Percentiles rank a stretch among this genome's conserved stretches.
phyloP scores from a whole-genome alignment of 257 asterid species.

The Solanum habrochaites region DNA sequence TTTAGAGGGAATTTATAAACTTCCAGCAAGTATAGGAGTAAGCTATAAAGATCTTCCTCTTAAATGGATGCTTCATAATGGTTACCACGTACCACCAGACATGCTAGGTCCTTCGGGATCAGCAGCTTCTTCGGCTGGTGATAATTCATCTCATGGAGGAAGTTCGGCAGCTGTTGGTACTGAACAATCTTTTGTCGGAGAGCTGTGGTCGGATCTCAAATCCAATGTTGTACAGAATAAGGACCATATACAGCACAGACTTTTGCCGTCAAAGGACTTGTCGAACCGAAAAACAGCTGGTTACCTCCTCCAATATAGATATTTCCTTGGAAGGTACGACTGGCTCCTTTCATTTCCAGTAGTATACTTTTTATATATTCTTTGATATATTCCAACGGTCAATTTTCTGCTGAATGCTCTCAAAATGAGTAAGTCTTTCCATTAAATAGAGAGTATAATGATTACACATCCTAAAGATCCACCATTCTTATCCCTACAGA shows the following conservation, averaged over 20 bases:
- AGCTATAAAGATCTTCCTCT: slow-evolving; percentile 70
- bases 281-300: slow-evolving; percentile 64
- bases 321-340: slow-evolving; percentile 72
- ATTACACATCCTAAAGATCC: not conserved
- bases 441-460: not conserved
- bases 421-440: not conserved
- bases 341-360: not conserved
- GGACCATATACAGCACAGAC: slow-evolving; percentile 42
- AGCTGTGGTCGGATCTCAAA: slow-evolving; percentile 52
- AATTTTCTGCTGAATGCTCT: not conserved
- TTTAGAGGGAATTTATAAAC: slow-evolving; percentile 78
- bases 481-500: not conserved
- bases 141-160: slow-evolving; percentile 22
- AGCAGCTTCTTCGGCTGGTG: slow-evolving; percentile 9
- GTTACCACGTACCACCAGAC: slow-evolving; percentile 62
- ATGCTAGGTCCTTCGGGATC: slow-evolving; percentile 35
- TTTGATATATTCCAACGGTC: not conserved
- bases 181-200: slow-evolving; percentile 50
- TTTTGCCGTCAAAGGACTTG: slow-evolving; percentile 61
- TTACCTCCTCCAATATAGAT: slow-evolving; percentile 46
- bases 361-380: not conserved
- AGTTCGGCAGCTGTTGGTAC: slow-evolving; percentile 8
- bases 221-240: slow-evolving; percentile 36
- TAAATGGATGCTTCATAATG: slow-evolving; percentile 83
- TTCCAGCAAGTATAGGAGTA: slow-evolving; percentile 34